Base-by-base conservation (phyloP, 2,329 filamentous ascomycete species). In the Laburnicola sp. region DNA sequence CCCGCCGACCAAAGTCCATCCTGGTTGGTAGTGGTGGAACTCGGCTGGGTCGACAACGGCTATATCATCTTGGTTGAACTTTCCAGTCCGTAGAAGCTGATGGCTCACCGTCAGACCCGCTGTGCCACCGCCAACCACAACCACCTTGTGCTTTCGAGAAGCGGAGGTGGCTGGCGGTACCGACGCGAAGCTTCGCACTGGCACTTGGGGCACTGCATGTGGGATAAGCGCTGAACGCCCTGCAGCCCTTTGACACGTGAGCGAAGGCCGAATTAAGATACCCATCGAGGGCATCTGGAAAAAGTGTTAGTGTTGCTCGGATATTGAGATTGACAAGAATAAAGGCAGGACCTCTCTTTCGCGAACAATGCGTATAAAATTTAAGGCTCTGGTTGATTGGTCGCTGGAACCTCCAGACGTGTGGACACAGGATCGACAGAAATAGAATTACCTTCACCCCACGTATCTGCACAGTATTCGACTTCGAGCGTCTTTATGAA, bases 21-120 rank as follows among this genome's bases (percentile, higher is more conserved):
- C 85, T 1, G 85, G 84, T 68, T 88, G 85, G 66, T 87, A 88
- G 72, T 88, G 78, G 64, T 88, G 85, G 76, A 78, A 85, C 57
- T 73, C 65, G 0, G 85, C 78, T 0, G 85, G 85, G 56, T 88
- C 85, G 37, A 88, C 72, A 25, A 88, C 62, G 26, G 85, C 85
- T 53, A 88, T 86, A 53, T 88, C 85, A 28, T 83, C 75, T 37
- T 77, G 72, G 0, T 69, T 57, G 61, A 86, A 87, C 25, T 77
- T 77, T 37, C 82, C 83, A 0, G 77, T 75, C 2, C 78, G 78
- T 3, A 88, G 78, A 2, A 90, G 80, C 73, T 89, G 86, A 62
- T 88, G 85, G 61, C 83, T 84, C 63, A 87, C 80, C 1, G 82
- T 73, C 11, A 88, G 71, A 42, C 87, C 87, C 32, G 86, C 87